Conservation (phyloP, 805 yeast species). For the Barnettozyma siamensis region DNA sequence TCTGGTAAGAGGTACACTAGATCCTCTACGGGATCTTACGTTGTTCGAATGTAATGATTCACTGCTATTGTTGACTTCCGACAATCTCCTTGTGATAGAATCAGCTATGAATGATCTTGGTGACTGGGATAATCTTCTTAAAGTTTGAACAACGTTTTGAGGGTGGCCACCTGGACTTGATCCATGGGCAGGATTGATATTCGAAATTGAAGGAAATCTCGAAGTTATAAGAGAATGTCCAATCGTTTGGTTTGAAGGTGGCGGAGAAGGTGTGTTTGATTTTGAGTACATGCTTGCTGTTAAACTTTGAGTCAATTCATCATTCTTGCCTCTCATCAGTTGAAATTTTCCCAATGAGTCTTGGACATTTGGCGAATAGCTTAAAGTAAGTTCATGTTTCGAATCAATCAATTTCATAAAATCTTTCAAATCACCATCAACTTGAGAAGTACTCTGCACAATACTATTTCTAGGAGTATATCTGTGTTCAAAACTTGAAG, state of each 20-base stretch:
- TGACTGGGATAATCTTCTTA: conserved; percentile 25
- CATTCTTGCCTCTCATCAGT: conserved; percentile 45
- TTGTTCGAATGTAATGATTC: conserved; percentile 16
- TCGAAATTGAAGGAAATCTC: background rate
- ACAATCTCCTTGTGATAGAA: conserved; percentile 27
- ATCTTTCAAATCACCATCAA: conserved; percentile 58
- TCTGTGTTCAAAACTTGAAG: conserved; percentile 25
- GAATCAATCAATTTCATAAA: conserved; percentile 69
- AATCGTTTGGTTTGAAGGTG: background rate
- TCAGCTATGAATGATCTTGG: conserved; percentile 28
- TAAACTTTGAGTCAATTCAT: conserved; percentile 49
- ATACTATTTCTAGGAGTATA: background rate
- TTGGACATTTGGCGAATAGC: conserved; percentile 27
- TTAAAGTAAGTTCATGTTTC: conserved; percentile 43
- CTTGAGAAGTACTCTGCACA: conserved; percentile 13
- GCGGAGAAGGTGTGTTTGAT: conserved; percentile 10
- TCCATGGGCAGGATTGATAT: background rate
- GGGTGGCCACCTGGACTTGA: conserved; percentile 1
- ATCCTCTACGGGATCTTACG: conserved; percentile 2
- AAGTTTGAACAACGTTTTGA: conserved; percentile 5
- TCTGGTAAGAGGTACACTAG: conserved; percentile 13
- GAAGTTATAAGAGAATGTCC: background rate
- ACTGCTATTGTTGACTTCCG: conserved; percentile 20
- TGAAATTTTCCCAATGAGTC: conserved; percentile 50
- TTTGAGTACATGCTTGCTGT: conserved; percentile 40